Evolutionary conservation across 257 asterid genomes (phyloP).

Genomic region (Ajuga chamaepitys): DNA sequence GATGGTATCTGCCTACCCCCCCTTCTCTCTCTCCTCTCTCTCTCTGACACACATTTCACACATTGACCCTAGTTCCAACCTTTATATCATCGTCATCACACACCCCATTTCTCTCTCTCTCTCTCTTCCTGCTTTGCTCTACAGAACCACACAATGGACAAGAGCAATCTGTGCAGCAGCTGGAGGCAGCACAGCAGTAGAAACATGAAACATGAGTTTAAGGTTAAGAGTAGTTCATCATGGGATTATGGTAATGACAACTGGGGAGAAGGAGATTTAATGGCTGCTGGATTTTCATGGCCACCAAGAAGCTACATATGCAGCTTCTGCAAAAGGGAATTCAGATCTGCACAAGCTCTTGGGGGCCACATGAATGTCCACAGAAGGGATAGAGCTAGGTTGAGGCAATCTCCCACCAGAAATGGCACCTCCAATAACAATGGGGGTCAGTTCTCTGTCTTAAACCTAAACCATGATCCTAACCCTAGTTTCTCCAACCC

Average conservation of each 20-base stretch:
- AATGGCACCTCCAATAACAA: not conserved
- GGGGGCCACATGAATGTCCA: conserved; percentile 99
- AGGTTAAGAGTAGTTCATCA: conserved; percentile 32
- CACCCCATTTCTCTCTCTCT: not conserved
- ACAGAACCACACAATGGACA: conserved; percentile 18
- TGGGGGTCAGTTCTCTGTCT: conserved; percentile 11
- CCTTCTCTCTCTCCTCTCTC: not conserved
- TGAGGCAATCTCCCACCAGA: conserved; percentile 42
- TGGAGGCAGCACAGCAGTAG: conserved; percentile 15
- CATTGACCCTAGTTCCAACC: not conserved
- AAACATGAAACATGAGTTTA: conserved; percentile 25
- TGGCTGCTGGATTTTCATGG: conserved; percentile 63
- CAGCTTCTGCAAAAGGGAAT: conserved; percentile 83
- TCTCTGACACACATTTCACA: conserved; percentile 15
- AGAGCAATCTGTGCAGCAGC: conserved; percentile 8
- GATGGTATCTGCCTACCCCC: conserved; percentile 20
- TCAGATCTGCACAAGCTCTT: conserved; percentile 92
- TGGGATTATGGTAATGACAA: conserved; percentile 4
- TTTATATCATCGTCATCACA: conserved; percentile 15
- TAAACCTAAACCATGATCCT: conserved; percentile 43
- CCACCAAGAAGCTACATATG: conserved; percentile 83
- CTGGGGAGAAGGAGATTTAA: conserved; percentile 33
- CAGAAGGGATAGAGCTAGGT: conserved; percentile 72
- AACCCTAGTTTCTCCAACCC: conserved; percentile 50
- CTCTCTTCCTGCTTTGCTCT: not conserved